These are phyloP conservation scores for Vairimorpha ceranae DNA, from an alignment of 371 early-diverging fungal genomes.

Conservation along the genomic window DNA sequence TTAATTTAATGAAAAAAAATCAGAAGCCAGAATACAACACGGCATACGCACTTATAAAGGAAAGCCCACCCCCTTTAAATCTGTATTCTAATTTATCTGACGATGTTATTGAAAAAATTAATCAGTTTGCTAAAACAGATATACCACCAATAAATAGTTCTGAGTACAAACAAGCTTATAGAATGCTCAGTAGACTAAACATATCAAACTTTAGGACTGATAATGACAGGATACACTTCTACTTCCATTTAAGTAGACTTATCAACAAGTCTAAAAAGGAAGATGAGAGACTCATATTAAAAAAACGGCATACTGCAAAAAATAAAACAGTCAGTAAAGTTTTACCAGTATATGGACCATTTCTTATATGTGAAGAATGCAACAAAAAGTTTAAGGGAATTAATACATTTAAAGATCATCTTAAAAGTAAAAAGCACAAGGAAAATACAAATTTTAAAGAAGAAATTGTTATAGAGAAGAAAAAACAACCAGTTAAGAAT, in stretches of 20 bases:
- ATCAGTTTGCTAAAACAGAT: neutral
- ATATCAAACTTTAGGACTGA: neutral
- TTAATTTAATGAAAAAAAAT: neutral
- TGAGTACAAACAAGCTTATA: neutral
- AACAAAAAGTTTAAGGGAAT: constrained; percentile 1
- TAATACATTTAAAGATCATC: constrained; percentile 15
- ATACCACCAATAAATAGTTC: neutral
- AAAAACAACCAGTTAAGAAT: neutral
- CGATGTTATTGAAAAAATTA: constrained; percentile 3
- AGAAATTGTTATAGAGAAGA: neutral
- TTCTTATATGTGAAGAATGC: constrained; percentile 13
- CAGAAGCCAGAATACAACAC: neutral
- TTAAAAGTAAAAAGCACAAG: constrained; percentile 21
- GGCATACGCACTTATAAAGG: neutral
- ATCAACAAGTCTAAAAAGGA: neutral
- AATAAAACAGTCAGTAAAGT: neutral
- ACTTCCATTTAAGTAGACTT: neutral
- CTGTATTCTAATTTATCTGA: neutral
- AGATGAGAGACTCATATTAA: neutral
- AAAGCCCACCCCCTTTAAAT: neutral
- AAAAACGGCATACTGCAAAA: neutral
- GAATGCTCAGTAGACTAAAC: neutral
- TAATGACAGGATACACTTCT: neutral
- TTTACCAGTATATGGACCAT: neutral
- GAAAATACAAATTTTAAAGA: neutral